Percentiles rank a stretch among this genome's conserved stretches.
These are phyloP conservation scores for Candida xiaguanensis DNA, from an alignment of 805 yeast genomes.

Conservation along the genomic window DNA sequence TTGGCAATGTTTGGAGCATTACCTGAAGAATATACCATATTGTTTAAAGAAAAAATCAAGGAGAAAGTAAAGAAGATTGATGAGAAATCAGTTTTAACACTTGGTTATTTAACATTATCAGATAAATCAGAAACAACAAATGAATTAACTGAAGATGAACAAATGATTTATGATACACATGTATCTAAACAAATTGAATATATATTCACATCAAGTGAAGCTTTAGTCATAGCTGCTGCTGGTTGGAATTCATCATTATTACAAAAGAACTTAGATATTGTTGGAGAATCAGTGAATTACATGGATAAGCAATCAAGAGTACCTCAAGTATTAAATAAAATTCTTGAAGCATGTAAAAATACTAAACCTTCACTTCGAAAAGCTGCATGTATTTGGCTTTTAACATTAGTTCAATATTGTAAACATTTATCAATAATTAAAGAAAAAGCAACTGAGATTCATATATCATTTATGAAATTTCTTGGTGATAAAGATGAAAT, in stretches of 20 bases:
- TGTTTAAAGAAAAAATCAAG: slow-evolving; percentile 21
- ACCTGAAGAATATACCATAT: slow-evolving; percentile 20
- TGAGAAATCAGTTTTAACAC: slow-evolving; percentile 55
- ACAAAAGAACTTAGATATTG: slow-evolving; percentile 51
- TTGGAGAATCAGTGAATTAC: slow-evolving; percentile 22
- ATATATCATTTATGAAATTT: slow-evolving; percentile 70
- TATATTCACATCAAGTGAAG: slow-evolving; percentile 80
- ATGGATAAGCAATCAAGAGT: slow-evolving; percentile 19
- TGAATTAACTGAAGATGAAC: slow-evolving; percentile 34
- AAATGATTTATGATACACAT: slow-evolving; percentile 53
- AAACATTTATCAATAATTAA: slow-evolving; percentile 42
- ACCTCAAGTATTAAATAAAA: slow-evolving; percentile 39
- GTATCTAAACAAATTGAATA: slow-evolving; percentile 70
- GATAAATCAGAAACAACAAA: slow-evolving; percentile 16
- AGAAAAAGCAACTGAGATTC: slow-evolving; percentile 55
- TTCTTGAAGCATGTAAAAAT: slow-evolving; percentile 51
- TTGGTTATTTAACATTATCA: slow-evolving; percentile 52
- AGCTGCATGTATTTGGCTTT: slow-evolving; percentile 81
- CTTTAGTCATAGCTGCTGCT: slow-evolving; percentile 62
- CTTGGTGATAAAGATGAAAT: slow-evolving; percentile 80
- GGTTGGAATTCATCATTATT: slow-evolving; percentile 72
- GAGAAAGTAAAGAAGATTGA: slow-evolving; percentile 50
- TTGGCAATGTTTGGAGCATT: slow-evolving; percentile 44
- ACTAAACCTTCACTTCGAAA: slow-evolving; percentile 74
- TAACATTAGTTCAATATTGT: slow-evolving; percentile 75